Evolutionary conservation across 176 grass and related monocot genomes (phyloP), one percentile per base, ranked within the genome.

Genomic region (Eragrostis curvula): DNA sequence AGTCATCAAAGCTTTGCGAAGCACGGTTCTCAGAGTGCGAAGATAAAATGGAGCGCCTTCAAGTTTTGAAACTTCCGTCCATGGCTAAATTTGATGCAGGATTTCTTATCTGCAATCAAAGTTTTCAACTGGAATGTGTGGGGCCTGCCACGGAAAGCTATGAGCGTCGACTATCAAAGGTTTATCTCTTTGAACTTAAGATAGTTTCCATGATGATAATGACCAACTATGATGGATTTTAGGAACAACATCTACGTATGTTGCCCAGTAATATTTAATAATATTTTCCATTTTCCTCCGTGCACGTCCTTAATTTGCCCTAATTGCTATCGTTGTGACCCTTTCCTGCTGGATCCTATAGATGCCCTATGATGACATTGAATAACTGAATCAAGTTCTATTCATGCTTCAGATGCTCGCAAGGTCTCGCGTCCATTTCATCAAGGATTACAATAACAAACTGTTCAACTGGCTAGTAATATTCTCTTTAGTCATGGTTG

Each of bases 21-120:
- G 93, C 85, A 67, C 77, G 68, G 30, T 98, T 93, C 62, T 89
- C 90, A 50, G 69, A 95, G n/a, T 93, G 90, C 1, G 96, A 98
- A 90, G 90, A 98, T 59, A 93, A 88, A 87, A 98, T 98, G 96
- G 96, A 98, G 28, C 82, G 85, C 23, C 92, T 93, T 81, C 96
- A 98, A 78, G 86, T 86, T 32, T 73, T 98, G 79, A 90, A 92
- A 81, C 93, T 98, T 82, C 93, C 96, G 53, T 95, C 96, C 49
- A 98, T 98, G 96, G 90, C 96, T 66, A 98, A 98, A 82, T 98
- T 98, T 23, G 79, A 93, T 80, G 93, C 90, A 66, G 93, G 89
- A 73, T 93, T 95, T 89, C 79, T 86, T 68, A 88, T 75, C 41
- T 98, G 96, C 75, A 95, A 95, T 70, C 79, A 70, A 86, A 93